Base-by-base conservation (phyloP, 345 rosid species). In the Streptanthus diversifolius region DNA sequence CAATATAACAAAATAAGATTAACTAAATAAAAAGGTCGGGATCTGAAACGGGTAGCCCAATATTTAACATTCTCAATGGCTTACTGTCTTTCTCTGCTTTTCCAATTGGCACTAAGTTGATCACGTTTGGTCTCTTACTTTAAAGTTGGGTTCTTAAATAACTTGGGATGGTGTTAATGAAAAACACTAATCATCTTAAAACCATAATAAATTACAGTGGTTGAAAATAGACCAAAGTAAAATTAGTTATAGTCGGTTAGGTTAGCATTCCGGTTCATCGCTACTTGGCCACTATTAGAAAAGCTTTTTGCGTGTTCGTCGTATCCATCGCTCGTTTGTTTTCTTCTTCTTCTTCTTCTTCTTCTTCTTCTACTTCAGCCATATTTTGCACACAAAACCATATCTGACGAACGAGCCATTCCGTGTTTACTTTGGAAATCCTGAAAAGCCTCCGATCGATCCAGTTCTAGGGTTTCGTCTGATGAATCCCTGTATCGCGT, bases 371-470 rank as follows among this genome's bases (percentile, higher is more conserved):
- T 47, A 22, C 71, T 43, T 35, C 9, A 24, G 37, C 61, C 45
- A 39, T 58, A 59, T 19, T 35, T 15, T 8, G 10, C 12, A 14
- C 14, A 30, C 19, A 3, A 67, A 66, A 47, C 66, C 27, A 66
- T 61, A 75, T 61, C 58, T 65, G 56, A 64, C 65, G 57, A 73
- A 64, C 65, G 57, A 73, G 49, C 49, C 40, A 24, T 13, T 60
- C 62, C 40, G 47, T 66, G 48, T 59, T 48, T 17, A 6, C 74
- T 29, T 52, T 4, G n/a, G 53, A 5, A 29, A 41, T 10, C 51
- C 5, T 52, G 49, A 75, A 9, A 41, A 30, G 39, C 63, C 35
- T 60, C 63, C 63, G 29, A 39, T 22, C 47, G 37, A 75, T 75
- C 58, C 51, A 21, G 24, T 35, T 1, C 39, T 9, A 47, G 32